These are phyloP conservation scores for Antitrichia curtipendula DNA, from an alignment of 225 moss, liverwort and hornwort species.

Conservation along the genomic window DNA sequence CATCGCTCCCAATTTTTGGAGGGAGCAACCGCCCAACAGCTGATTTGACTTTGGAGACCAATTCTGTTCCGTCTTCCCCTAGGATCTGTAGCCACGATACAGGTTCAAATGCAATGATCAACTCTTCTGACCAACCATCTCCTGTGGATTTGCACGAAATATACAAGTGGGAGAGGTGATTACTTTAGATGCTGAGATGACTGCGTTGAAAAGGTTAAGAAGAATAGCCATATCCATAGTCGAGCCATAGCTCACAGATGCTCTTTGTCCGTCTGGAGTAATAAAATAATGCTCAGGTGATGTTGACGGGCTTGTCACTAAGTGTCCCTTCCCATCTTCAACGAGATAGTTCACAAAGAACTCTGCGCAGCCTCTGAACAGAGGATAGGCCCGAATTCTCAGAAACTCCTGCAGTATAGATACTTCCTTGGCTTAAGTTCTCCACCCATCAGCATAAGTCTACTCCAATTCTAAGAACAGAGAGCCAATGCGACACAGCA, in stretches of 20 bases:
- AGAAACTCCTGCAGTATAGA: constrained; percentile 54
- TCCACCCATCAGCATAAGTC: neutral
- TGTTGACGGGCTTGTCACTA: constrained; percentile 84
- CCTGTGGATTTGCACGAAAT: neutral
- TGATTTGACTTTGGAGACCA: constrained; percentile 33
- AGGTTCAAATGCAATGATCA: neutral
- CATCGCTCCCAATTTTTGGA: constrained; percentile 63
- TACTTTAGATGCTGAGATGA: constrained; percentile 59
- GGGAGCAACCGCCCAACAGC: constrained; percentile 49
- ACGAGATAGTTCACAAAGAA: constrained; percentile 78
- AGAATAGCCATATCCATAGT: constrained; percentile 92
- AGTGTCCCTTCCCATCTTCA: constrained; percentile 62
- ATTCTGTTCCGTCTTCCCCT: constrained; percentile 34
- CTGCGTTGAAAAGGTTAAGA: constrained; percentile 52
- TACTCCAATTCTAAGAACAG: neutral
- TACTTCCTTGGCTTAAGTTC: neutral
- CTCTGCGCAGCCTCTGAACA: constrained; percentile 63
- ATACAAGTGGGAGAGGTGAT: neutral
- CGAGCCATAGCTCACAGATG: constrained; percentile 69
- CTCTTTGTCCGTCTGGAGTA: constrained; percentile 46
- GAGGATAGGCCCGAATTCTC: constrained; percentile 53
- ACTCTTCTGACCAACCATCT: neutral
- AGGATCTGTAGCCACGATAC: constrained; percentile 39
- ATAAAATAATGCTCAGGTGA: constrained; percentile 93
- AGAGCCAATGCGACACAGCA: neutral